Evolutionary conservation across 2,329 filamentous ascomycete species (phyloP), one percentile per base, ranked within the genome.

Genomic region (Calonectria pseudoturangicola): DNA sequence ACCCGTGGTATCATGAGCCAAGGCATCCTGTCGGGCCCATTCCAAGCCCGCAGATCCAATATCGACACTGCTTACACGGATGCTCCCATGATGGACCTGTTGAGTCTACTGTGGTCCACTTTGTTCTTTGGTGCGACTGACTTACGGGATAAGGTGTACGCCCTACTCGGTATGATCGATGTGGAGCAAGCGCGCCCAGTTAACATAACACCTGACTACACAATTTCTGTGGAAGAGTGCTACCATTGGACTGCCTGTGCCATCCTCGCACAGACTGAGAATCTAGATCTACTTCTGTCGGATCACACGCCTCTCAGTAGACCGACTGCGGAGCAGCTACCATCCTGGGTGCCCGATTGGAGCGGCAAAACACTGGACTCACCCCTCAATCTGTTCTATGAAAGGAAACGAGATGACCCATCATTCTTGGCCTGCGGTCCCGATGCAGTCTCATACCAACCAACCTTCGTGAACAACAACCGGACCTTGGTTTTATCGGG

Each of bases 271-370:
- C 54, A 58, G 15, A 36, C n/a, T 21, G 33, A 58, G 16, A 58
- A 33, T 2, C 12, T 58, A 16, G 54, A 58, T 36, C 25, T 58
- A 21, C 54, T 58, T 5, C 13, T 58, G 28, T 27, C 54, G 3
- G 54, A 58, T 18, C 54, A 58, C 54, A 41, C 21, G n/a, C 30
- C 54, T 12, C 54, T 13, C n/a, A 13, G 7, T 2, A 13, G 33
- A 5, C 33, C 30, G 10, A n/a, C 21, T 10, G 27, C 39, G 54
- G 33, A 58, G 21, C 1, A 41, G 2, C n/a, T 58, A 18, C 54
- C 54, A 2, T 39, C 54, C 15, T 58, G 54, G 54, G 54, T 58
- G 18, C 54, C 54, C 36, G 54, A 58, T 28, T 58, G 54, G 54
- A 27, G 54, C 21, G 13, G 54, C n/a, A 41, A 4, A 13, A 9